Evolutionary conservation across 2,329 filamentous ascomycete genomes (phyloP).

Genomic region (Epichloe gansuensis): DNA sequence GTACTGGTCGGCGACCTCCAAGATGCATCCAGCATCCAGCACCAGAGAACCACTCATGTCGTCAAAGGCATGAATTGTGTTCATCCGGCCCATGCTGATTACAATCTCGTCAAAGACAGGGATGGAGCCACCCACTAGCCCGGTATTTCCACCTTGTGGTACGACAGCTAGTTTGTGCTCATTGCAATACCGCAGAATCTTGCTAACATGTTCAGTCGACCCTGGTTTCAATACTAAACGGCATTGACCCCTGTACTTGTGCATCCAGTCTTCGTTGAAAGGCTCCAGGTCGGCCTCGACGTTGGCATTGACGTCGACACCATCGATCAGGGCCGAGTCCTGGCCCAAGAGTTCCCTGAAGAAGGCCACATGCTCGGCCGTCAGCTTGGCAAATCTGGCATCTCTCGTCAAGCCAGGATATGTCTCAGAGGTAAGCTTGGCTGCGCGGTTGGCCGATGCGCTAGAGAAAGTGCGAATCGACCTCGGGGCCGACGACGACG

Average conservation of each 20-base stretch:
- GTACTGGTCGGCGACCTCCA: constrained; percentile 79
- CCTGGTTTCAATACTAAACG: constrained; percentile 76
- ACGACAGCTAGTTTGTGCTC: constrained; percentile 84
- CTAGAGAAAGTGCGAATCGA: constrained; percentile 12
- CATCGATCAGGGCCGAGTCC: constrained; percentile 72
- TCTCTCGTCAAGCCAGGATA: constrained; percentile 78
- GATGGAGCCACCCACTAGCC: constrained; percentile 86
- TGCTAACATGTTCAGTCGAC: constrained; percentile 77
- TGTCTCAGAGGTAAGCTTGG: constrained; percentile 70
- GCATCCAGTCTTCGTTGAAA: constrained; percentile 98
- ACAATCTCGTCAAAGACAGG: constrained; percentile 98
- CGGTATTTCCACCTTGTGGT: constrained; percentile 93
- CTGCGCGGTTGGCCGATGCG: constrained; percentile 11
- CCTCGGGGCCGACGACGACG: constrained; percentile 12
- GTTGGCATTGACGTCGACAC: constrained; percentile 53
- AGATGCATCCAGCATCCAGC: constrained; percentile 78
- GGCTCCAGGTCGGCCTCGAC: constrained; percentile 70
- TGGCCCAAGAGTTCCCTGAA: constrained; percentile 73
- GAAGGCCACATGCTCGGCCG: constrained; percentile 63
- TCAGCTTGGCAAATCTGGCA: constrained; percentile 59
- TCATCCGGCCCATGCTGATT: constrained; percentile 82
- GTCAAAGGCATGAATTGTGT: constrained; percentile 81
- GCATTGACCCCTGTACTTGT: constrained; percentile 88
- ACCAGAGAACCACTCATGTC: constrained; percentile 84
- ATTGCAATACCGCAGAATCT: constrained; percentile 90